Base-by-base conservation (phyloP, 2,329 filamentous ascomycete species). In the Sarocladiaceae sp. region DNA sequence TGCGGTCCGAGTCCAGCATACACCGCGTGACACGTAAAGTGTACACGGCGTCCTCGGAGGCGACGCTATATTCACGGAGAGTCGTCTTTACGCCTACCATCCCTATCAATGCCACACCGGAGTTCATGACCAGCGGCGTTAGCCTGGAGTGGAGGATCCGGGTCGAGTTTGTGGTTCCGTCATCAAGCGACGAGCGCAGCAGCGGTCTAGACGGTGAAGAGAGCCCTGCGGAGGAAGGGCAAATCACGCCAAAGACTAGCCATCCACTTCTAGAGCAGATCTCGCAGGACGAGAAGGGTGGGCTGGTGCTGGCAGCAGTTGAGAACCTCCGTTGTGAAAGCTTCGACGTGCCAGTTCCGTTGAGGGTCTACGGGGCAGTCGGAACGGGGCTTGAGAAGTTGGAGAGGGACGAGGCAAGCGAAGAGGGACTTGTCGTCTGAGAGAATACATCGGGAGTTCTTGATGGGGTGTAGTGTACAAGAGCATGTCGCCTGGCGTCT, bases 161-260 rank as follows among this genome's bases (percentile, higher is more conserved):
- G 1, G 80, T 98, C 47, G 90, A 97, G 64, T 98, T 98, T 64
- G 89, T 95, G 20, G 91, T 91, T 5, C 83, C 86, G 5, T 78
- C 74, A 15, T 59, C 23, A 23, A 52, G 58, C 33, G 48, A 49
- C 10, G 56, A 21, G 48, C 46, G 2, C 39, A 55, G 33, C 49
- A 51, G 10, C 52, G 49, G 31, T 16, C n/a, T 13, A 29, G 37
- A 41, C 3, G 37, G 29, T 10, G 37, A 41, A 18, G 37, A 41
- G 13, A 23, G 42, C 27, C 21, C 20, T 4, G 29, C 27, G n/a
- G n/a, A n/a, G n/a, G n/a, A n/a, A n/a, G n/a, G n/a, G n/a, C n/a
- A n/a, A n/a, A n/a, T n/a, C n/a, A n/a, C 34, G 23, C n/a, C 19
- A 19, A 15, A 21, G 6, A 15, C 6, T 6, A 24, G 37, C 12